Evolutionary conservation across 371 early-diverging fungal species (phyloP).

Genomic region (Mortierella sp.): DNA sequence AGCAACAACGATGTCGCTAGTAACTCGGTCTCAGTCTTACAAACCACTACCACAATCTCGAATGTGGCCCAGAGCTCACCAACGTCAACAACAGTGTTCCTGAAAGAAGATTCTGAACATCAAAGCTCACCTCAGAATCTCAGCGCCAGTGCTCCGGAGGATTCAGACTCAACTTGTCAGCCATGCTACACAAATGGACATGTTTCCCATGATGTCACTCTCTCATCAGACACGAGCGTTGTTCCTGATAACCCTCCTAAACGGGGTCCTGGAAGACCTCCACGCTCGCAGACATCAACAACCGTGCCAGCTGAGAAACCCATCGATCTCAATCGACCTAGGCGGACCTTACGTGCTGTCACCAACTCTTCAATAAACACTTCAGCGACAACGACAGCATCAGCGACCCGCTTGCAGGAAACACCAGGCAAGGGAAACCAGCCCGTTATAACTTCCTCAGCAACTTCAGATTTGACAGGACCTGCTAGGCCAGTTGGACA

Average conservation of each 20-base stretch:
- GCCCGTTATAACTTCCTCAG: not conserved
- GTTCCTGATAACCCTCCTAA: conserved; percentile 22
- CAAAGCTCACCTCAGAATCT: not conserved
- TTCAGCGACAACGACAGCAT: not conserved
- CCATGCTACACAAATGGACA: not conserved
- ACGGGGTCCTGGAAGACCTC: conserved; percentile 36
- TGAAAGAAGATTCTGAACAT: not conserved
- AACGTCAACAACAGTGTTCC: not conserved
- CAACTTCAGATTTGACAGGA: conserved; percentile 2
- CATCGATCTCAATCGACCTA: conserved; percentile 18
- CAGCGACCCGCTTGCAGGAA: not conserved
- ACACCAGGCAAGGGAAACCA: not conserved
- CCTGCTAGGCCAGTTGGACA: conserved; percentile 15
- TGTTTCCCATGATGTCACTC: not conserved
- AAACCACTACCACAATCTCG: not conserved
- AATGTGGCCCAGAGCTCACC: not conserved
- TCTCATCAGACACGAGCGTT: not conserved
- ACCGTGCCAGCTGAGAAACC: not conserved
- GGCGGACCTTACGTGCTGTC: conserved; percentile 27
- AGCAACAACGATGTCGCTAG: not conserved
- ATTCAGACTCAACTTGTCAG: not conserved
- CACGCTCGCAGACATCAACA: conserved; percentile 18
- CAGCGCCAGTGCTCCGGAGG: not conserved
- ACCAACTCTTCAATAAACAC: conserved; percentile 13
- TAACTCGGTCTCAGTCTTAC: not conserved